Evolutionary conservation across 1,139 yeast genomes (phyloP).

Genomic region (Candida albicans): DNA sequence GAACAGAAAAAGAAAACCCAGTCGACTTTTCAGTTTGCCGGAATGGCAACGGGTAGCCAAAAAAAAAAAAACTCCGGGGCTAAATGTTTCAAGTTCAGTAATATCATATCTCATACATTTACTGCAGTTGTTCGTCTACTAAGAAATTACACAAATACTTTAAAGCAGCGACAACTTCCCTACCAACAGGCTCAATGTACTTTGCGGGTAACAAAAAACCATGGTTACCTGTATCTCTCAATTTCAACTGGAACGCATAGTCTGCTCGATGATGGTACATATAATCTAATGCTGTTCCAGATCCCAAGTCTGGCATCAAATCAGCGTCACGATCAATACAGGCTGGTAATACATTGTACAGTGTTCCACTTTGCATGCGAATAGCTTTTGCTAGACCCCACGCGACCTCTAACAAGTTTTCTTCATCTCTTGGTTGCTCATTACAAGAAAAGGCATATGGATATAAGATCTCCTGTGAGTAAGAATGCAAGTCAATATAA

Average conservation of each 20-base stretch:
- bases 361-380: conserved; percentile 59
- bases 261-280: conserved; percentile 81
- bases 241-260: conserved; percentile 82
- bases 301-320: conserved; percentile 68
- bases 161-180: conserved; percentile 68
- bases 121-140: conserved; percentile 1
- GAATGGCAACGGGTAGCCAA: background rate
- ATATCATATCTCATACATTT: background rate
- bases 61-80: background rate
- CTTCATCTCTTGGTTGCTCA: conserved; percentile 73
- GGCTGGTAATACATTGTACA: conserved; percentile 70
- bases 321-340: conserved; percentile 77
- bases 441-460: conserved; percentile 83
- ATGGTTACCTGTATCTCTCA: conserved; percentile 80
- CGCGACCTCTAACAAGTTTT: conserved; percentile 75
- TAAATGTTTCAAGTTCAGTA: too few species aligned
- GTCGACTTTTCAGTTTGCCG: background rate
- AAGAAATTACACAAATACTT: conserved; percentile 46
- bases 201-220: conserved; percentile 79
- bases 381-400: conserved; percentile 78
- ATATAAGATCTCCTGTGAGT: conserved; percentile 77
- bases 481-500: conserved; percentile 79
- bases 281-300: conserved; percentile 80
- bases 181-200: conserved; percentile 73
- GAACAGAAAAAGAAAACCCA: too few species aligned